Evolutionary conservation across 345 rosid genomes (phyloP), one percentile per base, ranked within the genome.

Genomic region (Aquilaria malaccensis): DNA sequence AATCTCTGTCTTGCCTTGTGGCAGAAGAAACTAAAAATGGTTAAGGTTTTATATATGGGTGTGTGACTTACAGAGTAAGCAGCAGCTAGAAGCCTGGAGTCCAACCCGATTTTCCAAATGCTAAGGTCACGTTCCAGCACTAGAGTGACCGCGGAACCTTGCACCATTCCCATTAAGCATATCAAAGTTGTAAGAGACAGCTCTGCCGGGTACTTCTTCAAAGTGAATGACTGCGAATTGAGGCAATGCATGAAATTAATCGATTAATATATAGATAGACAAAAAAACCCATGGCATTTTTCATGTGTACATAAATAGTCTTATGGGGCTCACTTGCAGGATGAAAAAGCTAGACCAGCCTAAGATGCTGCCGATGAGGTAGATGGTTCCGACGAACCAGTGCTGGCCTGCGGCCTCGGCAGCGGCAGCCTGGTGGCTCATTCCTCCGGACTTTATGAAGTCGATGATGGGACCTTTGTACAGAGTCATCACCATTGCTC

Each of bases 401-500:
- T 83, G 85, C 58, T 75, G 79, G 32, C 64, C 73, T 2, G 77
- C 49, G 9, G 91, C 58, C 14, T 70, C 81, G 9, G 50, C 31
- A 64, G 74, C 31, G 66, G 58, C 57, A 3, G 50, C 78, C 6
- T 70, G 76, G 65, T 79, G 72, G 60, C 51, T 33, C 11, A 54
- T 69, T 55, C 83, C 85, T 1, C 74, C 76, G 9, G 77, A 13
- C 57, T 60, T 72, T 1, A 81, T 13, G 43, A 93, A 71, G 47
- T 85, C 68, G 15, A 93, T 53, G 55, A 84, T 74, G 33, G 97
- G 98, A 52, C 98, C 98, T 66, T 83, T 89, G 85, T 84, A 85
- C 45, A 93, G 64, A 2, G 98, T 93, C 98, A 93, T 93, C 15
- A 85, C 89, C 98, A 87, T 87, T 0, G 98, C 96, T 68, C 98